Evolutionary conservation across 2,329 filamentous ascomycete species (phyloP), one percentile per base, ranked within the genome.

Genomic region (Pestalotiopsis sp.): DNA sequence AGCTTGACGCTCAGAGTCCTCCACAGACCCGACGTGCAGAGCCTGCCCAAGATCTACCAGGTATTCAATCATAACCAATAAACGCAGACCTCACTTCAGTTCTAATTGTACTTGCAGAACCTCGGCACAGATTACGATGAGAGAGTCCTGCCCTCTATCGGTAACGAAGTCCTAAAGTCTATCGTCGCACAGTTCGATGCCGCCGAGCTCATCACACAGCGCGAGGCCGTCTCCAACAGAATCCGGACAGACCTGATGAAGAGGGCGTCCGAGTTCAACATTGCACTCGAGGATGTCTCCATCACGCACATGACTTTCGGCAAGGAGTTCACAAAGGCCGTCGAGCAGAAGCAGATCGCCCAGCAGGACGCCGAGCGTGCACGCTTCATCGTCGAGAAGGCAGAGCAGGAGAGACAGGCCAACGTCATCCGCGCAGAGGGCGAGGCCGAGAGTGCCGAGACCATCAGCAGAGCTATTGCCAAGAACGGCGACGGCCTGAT

Each of bases 271-370:
- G 96, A 99, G 83, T 99, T 99, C 90, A 97, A 99, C 87, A 99
- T 99, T 79, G 94, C 94, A 36, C 93, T 99, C 66, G 96, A 99
- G 84, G 96, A 99, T 79, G 96, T 99, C 70, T 97, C 94, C 79
- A 99, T 99, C 83, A 99, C 96, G 71, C 96, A 99, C 88, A 99
- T 99, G 96, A 99, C 96, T 66, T 99, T 99, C 80, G 96, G 96
- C 75, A 95, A 95, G 82, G 96, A 99, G 84, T 99, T 99, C 87
- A 99, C 96, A 70, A 93, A 93, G 82, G 96, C 96, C 73, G 96
- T 99, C 77, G 96, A 99, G 86, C 96, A 99, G 90, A 99, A 99
- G 91, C 96, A 99, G 87, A 99, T 99, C 81, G 96, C 96, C 67
- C 96, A 99, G 85, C 96, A 99, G 84, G 96, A 99, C 79, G 96